Evolutionary conservation across 2,329 filamentous ascomycete species (phyloP).

Genomic region (Nannizziopsis arthrosporioides): DNA sequence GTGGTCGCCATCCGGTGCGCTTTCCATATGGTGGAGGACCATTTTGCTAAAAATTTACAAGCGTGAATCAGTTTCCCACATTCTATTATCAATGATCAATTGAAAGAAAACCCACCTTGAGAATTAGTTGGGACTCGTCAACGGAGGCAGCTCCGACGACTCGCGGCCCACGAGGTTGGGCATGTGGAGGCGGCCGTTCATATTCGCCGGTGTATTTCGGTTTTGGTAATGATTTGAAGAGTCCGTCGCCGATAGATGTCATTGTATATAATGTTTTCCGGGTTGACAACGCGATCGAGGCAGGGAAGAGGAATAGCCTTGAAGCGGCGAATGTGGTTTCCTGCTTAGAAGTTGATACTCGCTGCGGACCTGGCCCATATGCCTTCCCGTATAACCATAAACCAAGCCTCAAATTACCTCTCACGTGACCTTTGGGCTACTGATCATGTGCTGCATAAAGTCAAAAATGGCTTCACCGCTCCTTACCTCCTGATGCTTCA

Average conservation of each 20-base stretch:
- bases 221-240: constrained; percentile 72
- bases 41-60: constrained; percentile 48
- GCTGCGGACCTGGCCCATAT: neutral
- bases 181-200: constrained; percentile 61
- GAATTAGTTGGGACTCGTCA: constrained; percentile 73
- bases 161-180: constrained; percentile 66
- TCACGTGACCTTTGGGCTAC: too few relatives aligned
- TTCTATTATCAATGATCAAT: neutral
- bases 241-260: constrained; percentile 52
- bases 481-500: too few relatives aligned
- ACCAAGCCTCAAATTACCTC: too few relatives aligned
- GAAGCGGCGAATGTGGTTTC: neutral
- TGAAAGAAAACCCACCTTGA: constrained; percentile 46
- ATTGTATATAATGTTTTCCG: constrained; percentile 2
- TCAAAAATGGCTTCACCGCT: neutral
- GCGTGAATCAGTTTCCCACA: neutral
- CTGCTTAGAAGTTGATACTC: neutral
- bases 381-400: neutral
- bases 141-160: constrained; percentile 69
- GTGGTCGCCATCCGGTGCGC: constrained; percentile 80
- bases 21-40: constrained; percentile 83
- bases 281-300: neutral
- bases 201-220: constrained; percentile 85
- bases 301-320: neutral
- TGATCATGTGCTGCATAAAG: neutral